Base-by-base conservation (phyloP, 192 early-diverging fungal genomes). In the Coemansia sp. region DNA sequence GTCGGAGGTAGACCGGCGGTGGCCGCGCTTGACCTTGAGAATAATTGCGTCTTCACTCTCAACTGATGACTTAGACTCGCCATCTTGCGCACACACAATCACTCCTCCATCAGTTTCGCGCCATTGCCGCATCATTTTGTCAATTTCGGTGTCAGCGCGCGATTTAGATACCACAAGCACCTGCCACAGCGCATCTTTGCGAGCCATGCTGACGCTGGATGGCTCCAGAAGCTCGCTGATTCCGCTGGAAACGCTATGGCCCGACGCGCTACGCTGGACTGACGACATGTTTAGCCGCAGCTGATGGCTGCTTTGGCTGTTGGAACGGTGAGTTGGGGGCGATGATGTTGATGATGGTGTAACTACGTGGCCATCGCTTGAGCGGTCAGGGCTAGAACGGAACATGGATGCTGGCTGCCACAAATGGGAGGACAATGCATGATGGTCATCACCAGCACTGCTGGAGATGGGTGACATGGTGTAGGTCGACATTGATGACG, bases 181-280 rank as follows among this genome's bases (percentile, higher is more conserved):
- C 51, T 79, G 76, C 76, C 76, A 73, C n/a, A 79, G 53, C 23
- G 66, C 70, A 47, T 79, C 76, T 39, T 63, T 68, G 40, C 76
- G 70, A 26, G 71, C 76, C 40, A 69, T 59, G 19, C 76, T 79
- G 20, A 79, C 76, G 16, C 65, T 69, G 1, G 69, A 69, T 4
- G 76, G 76, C 50, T 79, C 76, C 15, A 79, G 51, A 5, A 79
- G 67, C 65, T 79, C 76, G 59, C 66, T 79, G 50, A 79, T 68
- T 10, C 76, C 76, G 20, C 70, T 79, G 11, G 76, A 65, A 0
- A 73, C 67, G 50, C 70, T 79, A 42, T 73, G 70, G 3, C 65
- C 76, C 5, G 69, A 79, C 6, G 70, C 59, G 23, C 69, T 72
- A 52, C 76, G 70, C 59, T 79, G 76, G 0, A 72, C 69, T 8